phyloP scores from a whole-genome alignment of 2,329 filamentous ascomycete genomes.

The Colletotrichum echinochloae region DNA sequence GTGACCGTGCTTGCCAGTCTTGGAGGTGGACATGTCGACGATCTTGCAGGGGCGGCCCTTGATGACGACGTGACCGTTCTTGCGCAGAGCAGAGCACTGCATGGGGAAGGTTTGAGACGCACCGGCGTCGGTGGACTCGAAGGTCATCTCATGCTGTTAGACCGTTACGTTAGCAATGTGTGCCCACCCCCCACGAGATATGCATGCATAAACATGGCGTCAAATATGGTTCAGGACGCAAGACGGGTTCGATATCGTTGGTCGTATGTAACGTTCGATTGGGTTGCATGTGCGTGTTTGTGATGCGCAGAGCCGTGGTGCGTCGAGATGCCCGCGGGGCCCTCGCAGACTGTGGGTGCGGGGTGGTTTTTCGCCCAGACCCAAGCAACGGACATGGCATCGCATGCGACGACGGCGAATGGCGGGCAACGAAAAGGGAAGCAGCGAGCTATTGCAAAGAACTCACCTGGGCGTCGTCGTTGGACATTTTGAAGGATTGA shows the following conservation, averaged over 20 bases:
- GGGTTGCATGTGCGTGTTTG: conserved; percentile 7
- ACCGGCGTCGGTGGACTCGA: conserved; percentile 96
- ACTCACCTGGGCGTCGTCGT: conserved; percentile 65
- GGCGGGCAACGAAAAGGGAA: conserved; percentile 25
- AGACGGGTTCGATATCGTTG: conserved; percentile 16
- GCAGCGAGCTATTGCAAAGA: conserved; percentile 34
- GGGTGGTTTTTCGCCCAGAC: conserved; percentile 54
- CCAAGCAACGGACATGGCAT: conserved; percentile 43
- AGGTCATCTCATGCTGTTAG: conserved; percentile 74
- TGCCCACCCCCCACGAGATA: background rate
- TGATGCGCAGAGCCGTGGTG: conserved; percentile 38
- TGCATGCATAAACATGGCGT: conserved; percentile 5
- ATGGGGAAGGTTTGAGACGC: conserved; percentile 94
- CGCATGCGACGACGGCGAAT: conserved; percentile 44
- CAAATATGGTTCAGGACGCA: background rate
- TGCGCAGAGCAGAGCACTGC: conserved; percentile 99
- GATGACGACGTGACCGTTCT: conserved; percentile 99
- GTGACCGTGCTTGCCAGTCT: conserved; percentile 99
- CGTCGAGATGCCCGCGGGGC: conserved; percentile 40
- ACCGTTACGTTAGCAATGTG: conserved; percentile 10
- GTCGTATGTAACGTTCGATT: conserved; percentile 13
- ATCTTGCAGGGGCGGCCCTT: conserved; percentile 99
- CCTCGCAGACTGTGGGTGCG: conserved; percentile 53
- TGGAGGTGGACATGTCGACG: conserved; percentile 99
- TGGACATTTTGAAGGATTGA: conserved; percentile 66